phyloP scores from a whole-genome alignment of 139 green algal genomes.

The Tetradesmus obliquus region DNA sequence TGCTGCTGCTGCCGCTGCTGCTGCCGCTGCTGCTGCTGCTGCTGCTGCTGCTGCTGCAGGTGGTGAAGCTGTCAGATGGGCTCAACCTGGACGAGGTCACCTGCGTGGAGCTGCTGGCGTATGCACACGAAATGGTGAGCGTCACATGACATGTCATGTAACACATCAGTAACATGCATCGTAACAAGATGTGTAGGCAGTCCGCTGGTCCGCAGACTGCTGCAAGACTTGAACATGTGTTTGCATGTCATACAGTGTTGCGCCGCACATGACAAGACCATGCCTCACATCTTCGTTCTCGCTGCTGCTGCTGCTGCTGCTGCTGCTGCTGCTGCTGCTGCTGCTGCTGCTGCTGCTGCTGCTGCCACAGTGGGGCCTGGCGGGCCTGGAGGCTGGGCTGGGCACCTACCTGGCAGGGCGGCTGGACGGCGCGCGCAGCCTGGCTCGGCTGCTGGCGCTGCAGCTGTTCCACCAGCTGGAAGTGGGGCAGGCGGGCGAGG shows the following conservation, averaged over 20 bases:
- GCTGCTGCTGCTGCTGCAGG: constrained; percentile 45
- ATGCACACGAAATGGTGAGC: constrained; percentile 71
- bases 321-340: neutral
- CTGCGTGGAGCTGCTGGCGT: constrained; percentile 69
- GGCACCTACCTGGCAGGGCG: constrained; percentile 76
- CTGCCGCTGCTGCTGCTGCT: neutral
- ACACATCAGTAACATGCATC: neutral
- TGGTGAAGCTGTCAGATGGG: constrained; percentile 71
- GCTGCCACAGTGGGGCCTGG: constrained; percentile 35
- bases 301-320: neutral
- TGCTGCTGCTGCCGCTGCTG: no score
- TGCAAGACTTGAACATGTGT: neutral
- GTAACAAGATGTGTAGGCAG: neutral
- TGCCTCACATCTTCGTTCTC: no score
- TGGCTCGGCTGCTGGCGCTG: constrained; percentile 69
- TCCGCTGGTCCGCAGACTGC: neutral
- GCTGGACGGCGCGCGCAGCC: constrained; percentile 50
- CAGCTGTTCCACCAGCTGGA: constrained; percentile 49
- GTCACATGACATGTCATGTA: neutral
- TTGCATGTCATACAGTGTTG: neutral
- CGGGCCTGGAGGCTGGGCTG: constrained; percentile 62
- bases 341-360: neutral
- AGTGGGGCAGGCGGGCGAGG: neutral
- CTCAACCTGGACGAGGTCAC: constrained; percentile 76
- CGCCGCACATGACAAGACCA: no score